phyloP scores from a whole-genome alignment of 192 early-diverging fungal genomes.

The Pilobolus umbonatus region DNA sequence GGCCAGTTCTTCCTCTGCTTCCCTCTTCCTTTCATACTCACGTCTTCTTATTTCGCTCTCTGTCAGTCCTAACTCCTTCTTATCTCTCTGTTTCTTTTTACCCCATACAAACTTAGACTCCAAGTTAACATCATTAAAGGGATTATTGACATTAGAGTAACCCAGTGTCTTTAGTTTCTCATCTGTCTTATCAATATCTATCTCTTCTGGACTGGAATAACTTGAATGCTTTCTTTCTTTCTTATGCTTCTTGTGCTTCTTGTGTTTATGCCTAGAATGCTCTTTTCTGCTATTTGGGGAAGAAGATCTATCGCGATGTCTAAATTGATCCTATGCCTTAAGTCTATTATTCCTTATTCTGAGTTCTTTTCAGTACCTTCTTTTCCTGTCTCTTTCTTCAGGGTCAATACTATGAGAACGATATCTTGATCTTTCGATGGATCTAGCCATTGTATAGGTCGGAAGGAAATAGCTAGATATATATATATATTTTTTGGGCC shows the following conservation, averaged over 20 bases:
- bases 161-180: slow-evolving; percentile 20
- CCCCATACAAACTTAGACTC: slow-evolving; percentile 89
- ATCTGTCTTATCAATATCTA: slow-evolving; percentile 4
- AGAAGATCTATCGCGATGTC: slow-evolving; percentile 12
- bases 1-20: slow-evolving; percentile 73
- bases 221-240: slow-evolving; percentile 17
- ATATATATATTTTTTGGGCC: no score
- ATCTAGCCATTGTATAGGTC: no score
- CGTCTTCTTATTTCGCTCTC: slow-evolving; percentile 49
- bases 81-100: slow-evolving; percentile 86
- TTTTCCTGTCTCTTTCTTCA: no score
- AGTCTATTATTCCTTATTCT: no score
- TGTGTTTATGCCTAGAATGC: slow-evolving; percentile 1
- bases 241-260: slow-evolving; percentile 26
- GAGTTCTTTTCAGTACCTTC: no score
- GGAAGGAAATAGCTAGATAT: no score
- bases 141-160: slow-evolving; percentile 75
- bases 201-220: not conserved
- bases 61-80: slow-evolving; percentile 56
- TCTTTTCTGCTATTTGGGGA: slow-evolving; percentile 11
- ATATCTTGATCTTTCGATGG: no score
- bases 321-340: no score
- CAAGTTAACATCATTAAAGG: slow-evolving; percentile 76
- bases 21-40: slow-evolving; percentile 50
- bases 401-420: no score